Percentiles rank a stretch among this genome's conserved stretches.
Conservation (phyloP, 169 alveolate genomes). For the Prorocentrum cordatum region DNA sequence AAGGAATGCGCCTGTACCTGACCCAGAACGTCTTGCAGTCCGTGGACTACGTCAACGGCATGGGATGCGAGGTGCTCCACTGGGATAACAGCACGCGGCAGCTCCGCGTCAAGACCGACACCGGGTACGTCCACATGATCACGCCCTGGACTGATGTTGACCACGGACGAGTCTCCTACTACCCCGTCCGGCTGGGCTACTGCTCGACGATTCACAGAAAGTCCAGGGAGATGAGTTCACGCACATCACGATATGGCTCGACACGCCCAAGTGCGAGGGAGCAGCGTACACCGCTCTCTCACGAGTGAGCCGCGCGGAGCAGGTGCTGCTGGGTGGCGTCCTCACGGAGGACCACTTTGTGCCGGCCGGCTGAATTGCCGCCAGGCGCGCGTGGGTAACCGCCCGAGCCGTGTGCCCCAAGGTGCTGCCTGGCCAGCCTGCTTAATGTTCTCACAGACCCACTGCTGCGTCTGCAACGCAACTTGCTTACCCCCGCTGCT, state of each 20-base stretch:
- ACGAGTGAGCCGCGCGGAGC: neutral
- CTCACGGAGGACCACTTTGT: too few species aligned
- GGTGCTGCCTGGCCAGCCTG: too few species aligned
- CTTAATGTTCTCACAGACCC: too few species aligned
- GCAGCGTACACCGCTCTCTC: slow-evolving; percentile 26
- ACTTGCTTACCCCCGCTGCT: too few species aligned
- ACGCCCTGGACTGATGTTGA: neutral
- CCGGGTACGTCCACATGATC: neutral
- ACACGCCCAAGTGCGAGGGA: neutral
- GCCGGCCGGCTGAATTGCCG: too few species aligned
- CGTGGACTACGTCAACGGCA: neutral
- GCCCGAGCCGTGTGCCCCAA: too few species aligned
- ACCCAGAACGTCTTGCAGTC: neutral
- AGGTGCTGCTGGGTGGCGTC: too few species aligned
- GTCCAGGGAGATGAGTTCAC: neutral
- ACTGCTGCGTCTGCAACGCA: too few species aligned
- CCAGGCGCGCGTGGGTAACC: too few species aligned
- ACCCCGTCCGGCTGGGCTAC: neutral
- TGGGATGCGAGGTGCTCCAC: neutral
- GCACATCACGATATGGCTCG: neutral
- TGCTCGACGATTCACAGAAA: neutral
- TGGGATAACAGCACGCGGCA: neutral
- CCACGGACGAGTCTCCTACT: neutral
- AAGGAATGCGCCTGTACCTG: neutral
- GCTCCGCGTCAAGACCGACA: neutral